Base-by-base conservation (phyloP, 306 rosid species). In the Acacia confusa region DNA sequence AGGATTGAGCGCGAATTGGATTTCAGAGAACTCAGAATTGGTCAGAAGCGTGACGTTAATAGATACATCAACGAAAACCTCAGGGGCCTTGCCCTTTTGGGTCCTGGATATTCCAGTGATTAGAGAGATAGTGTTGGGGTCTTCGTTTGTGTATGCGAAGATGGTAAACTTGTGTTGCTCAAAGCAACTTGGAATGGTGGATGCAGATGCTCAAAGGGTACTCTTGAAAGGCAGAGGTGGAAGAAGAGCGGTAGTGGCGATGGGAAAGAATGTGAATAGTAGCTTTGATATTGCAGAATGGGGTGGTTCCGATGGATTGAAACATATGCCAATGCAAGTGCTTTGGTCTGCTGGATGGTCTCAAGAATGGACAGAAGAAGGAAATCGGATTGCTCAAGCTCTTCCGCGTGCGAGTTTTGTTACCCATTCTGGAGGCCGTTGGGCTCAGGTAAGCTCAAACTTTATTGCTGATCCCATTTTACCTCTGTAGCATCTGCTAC, bases 281-380 rank as follows among this genome's bases (percentile, higher is more conserved):
- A 93, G 99, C 87, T 95, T 95, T 88, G 92, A 95, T 76, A 70
- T 95, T 6, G 90, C 90, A 9, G 90, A 89, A 67, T 95, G 99
- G 99, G 95, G 94, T 77, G 74, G 90, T 45, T 91, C 94, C 1
- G 93, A 90, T 84, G 92, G 86, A 32, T 66, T 95, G 86, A 95
- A 88, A 77, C 79, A 74, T 58, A 69, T 87, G 83, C 99, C 99
- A 7, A 82, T 93, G 84, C 97, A 89, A 58, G 86, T 93, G 83
- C 72, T 95, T 25, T 95, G 99, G 99, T 89, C 99, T 48, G 74
- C 75, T 11, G 80, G 66, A 67, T 95, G 96, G 97, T 93, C 98
- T 36, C 58, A 90, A 67, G 96, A 92, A 85, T 95, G 99, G 98
- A 93, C 81, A n/a, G 84, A 67, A 2, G 94, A 87, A 78, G 99